Percentiles rank a stretch among this genome's conserved stretches.
phyloP scores from a whole-genome alignment of 768 basidiomycete species.

The Lentinula aciculospora region DNA sequence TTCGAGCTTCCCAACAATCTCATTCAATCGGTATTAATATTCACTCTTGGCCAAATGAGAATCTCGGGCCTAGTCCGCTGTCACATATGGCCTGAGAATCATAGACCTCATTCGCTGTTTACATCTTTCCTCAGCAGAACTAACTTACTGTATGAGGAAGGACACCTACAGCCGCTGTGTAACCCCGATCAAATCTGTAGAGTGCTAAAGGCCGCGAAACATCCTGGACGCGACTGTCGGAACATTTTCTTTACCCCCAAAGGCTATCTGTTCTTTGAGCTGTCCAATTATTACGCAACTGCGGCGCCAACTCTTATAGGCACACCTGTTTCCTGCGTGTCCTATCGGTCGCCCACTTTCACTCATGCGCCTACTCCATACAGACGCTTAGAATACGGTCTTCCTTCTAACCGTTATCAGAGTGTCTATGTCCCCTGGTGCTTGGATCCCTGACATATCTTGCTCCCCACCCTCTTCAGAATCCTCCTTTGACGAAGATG shows the following conservation, averaged over 20 bases:
- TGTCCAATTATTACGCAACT: constrained; percentile 6
- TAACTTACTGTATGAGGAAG: constrained; percentile 29
- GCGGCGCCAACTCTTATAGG: constrained; percentile 10
- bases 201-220: constrained; percentile 19
- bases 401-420: constrained; percentile 7
- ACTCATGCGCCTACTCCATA: neutral
- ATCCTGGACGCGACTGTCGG: constrained; percentile 24
- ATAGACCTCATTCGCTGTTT: constrained; percentile 17
- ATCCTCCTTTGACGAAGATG: constrained; percentile 53
- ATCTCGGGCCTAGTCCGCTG: constrained; percentile 9
- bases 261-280: constrained; percentile 22
- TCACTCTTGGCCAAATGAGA: neutral
- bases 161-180: constrained; percentile 15
- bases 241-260: constrained; percentile 23
- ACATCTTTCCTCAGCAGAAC: constrained; percentile 13
- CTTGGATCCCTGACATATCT: constrained; percentile 17
- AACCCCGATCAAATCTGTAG: constrained; percentile 21
- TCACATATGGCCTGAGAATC: constrained; percentile 29
- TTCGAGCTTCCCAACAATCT: neutral
- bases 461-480: constrained; percentile 38
- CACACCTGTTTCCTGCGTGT: constrained; percentile 13
- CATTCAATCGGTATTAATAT: neutral
- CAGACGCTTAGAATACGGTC: neutral
- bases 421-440: constrained; percentile 7
- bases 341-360: neutral